Conservation (phyloP, 23 red algal genomes). For the Chondrus crispus region DNA sequence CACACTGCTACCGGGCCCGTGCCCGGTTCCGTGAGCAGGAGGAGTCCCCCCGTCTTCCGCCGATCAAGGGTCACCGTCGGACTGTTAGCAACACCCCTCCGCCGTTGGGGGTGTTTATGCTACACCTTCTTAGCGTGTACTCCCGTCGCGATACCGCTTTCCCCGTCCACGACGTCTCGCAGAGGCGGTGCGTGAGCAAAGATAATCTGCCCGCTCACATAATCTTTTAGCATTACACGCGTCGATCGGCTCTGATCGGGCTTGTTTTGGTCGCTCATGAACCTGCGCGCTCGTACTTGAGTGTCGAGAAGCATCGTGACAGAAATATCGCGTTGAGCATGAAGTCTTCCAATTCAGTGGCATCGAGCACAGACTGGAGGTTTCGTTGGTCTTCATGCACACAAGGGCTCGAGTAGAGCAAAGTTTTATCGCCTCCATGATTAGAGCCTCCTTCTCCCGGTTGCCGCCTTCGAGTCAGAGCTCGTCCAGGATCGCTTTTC, state of each 20-base stretch:
- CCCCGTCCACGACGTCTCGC: slow-evolving; percentile 24
- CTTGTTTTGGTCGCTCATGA: slow-evolving; percentile 71
- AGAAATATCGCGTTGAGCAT: slow-evolving; percentile 72
- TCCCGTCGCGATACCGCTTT: slow-evolving; percentile 38
- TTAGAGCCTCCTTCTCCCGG: too few relatives aligned
- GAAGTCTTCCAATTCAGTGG: slow-evolving; percentile 70
- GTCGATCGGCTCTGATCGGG: slow-evolving; percentile 79
- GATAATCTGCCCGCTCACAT: slow-evolving; percentile 72
- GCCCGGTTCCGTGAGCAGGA: neutral
- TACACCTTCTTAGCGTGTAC: slow-evolving; percentile 49
- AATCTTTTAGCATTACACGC: slow-evolving; percentile 91
- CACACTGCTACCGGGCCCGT: too few relatives aligned
- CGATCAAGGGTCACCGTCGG: too few relatives aligned
- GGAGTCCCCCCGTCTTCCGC: neutral
- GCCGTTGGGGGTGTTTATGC: slow-evolving; percentile 2
- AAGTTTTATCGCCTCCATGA: neutral
- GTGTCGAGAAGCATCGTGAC: slow-evolving; percentile 61
- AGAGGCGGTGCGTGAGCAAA: slow-evolving; percentile 68
- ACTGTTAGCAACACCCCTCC: too few relatives aligned
- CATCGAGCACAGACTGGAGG: slow-evolving; percentile 75
- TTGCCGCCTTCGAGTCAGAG: slow-evolving; percentile 5
- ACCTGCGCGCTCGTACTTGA: slow-evolving; percentile 77
- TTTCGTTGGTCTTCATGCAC: neutral
- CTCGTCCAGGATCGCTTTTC: slow-evolving; percentile 16
- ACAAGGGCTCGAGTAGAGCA: neutral